Percentiles rank a stretch among this genome's conserved stretches.
Conservation (phyloP, 306 rosid genomes). For the Carpinus viminea region DNA sequence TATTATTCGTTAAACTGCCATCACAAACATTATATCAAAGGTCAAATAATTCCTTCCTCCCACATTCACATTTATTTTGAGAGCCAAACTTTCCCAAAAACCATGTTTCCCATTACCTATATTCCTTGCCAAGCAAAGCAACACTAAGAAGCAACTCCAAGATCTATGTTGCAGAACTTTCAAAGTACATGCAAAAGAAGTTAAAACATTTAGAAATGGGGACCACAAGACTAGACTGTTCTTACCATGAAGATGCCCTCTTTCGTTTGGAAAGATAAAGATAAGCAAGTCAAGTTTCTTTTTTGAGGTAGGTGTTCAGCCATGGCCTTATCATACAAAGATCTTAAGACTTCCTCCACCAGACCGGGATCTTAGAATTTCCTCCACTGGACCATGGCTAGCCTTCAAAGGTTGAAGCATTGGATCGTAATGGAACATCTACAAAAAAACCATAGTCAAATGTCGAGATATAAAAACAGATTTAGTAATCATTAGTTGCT, state of each 20-base stretch:
- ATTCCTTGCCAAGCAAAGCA: too few relatives aligned
- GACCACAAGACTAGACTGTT: not conserved
- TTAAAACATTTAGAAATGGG: not conserved
- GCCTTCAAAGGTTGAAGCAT: conserved; percentile 57
- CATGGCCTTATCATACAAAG: conserved; percentile 73
- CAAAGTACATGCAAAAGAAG: conserved; percentile 62
- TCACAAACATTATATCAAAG: too few relatives aligned
- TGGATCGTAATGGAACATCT: conserved; percentile 78
- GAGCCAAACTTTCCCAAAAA: too few relatives aligned
- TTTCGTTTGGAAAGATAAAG: conserved; percentile 82
- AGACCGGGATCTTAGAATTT: conserved; percentile 60
- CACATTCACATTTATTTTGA: too few relatives aligned
- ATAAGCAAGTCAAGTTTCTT: conserved; percentile 82
- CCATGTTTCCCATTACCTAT: too few relatives aligned
- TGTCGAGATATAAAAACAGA: not conserved
- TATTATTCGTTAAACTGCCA: too few relatives aligned
- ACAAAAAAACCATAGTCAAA: conserved; percentile 7
- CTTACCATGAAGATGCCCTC: conserved; percentile 91
- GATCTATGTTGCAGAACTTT: conserved; percentile 89
- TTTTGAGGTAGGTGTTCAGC: conserved; percentile 37
- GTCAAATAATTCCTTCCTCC: too few relatives aligned
- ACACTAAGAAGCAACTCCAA: conserved; percentile 79
- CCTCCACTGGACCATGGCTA: conserved; percentile 89
- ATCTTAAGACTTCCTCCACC: not conserved
- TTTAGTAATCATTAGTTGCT: too few relatives aligned